A percentile compares a stretch with the other conserved stretches of the same genome.
phyloP scores from a whole-genome alignment of 805 yeast genomes.

The Candida insectorum region DNA sequence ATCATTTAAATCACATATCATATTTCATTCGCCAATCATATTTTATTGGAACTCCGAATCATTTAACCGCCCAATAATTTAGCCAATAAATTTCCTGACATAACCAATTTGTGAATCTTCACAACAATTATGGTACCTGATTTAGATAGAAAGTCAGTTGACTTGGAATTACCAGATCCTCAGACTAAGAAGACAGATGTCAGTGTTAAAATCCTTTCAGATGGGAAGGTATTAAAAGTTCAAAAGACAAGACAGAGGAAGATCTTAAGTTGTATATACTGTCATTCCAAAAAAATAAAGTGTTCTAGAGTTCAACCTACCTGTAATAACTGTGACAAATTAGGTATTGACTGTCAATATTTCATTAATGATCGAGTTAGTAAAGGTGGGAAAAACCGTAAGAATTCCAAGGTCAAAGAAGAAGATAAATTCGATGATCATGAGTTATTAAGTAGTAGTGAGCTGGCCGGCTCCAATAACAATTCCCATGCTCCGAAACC shows the following conservation, averaged over 20 bases:
- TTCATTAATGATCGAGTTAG: conserved; percentile 57
- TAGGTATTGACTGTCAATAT: conserved; percentile 48
- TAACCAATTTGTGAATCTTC: too few relatives aligned
- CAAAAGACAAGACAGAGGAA: conserved; percentile 60
- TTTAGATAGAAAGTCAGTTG: too few relatives aligned
- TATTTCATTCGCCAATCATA: too few relatives aligned
- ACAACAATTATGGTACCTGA: too few relatives aligned
- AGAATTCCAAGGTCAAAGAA: neutral
- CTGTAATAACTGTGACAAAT: conserved; percentile 51
- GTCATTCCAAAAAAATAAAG: conserved; percentile 60
- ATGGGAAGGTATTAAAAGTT: conserved; percentile 55
- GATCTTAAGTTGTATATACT: conserved; percentile 54
- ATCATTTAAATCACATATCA: conserved; percentile 5
- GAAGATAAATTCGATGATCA: neutral
- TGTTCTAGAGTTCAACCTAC: conserved; percentile 59
- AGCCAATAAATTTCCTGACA: too few relatives aligned
- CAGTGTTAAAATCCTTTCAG: conserved; percentile 29
- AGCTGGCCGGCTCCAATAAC: too few relatives aligned
- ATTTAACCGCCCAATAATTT: too few relatives aligned
- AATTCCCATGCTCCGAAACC: too few relatives aligned
- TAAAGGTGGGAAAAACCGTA: conserved; percentile 34
- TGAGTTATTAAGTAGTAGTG: neutral
- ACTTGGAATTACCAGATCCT: too few relatives aligned
- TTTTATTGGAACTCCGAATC: too few relatives aligned
- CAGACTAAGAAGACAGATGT: too few relatives aligned